Evolutionary conservation across 2,329 filamentous ascomycete species (phyloP), one percentile per base, ranked within the genome.

Genomic region (Hysterium pulicare): DNA sequence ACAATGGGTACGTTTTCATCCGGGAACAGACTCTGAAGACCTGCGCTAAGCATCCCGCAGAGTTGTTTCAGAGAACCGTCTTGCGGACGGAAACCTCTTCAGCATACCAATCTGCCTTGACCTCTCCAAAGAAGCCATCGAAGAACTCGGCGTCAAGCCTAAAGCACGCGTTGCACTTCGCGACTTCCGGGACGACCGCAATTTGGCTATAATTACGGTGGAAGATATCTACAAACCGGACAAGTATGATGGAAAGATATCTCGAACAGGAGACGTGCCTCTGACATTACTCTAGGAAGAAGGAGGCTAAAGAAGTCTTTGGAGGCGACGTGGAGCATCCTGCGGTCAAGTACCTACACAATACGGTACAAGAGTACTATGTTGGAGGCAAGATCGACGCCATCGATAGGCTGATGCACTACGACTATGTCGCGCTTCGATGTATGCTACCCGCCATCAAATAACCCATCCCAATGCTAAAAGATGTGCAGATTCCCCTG

Each of bases 71-170:
- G 82, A 91, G 58, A 84, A 87, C 75, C 87, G 93, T 59, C 85
- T 98, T 45, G 82, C 82, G 45, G 84, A 89, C 72, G 93, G 93
- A 67, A 84, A 83, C 66, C 85, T 98, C 59, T 97, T 97, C 76
- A 87, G 82, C 71, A 98, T 98, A 74, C 93, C 93, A 61, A 97
- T 98, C 71, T 94, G 87, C 58, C 84, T 98, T 54, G 93, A 98
- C 69, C 76, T 94, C 49, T 81, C 78, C 52, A 76, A 89, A 67
- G 72, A 84, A 62, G 82, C 81, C 46, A 87, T 97, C 64, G 78
- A 91, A 53, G 77, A 83, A 58, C 67, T 85, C 23, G 82, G 81
- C 50, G 77, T 96, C 62, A 87, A 93, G 79, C 62, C 87, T 20
- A 90, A 90, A 41, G 79, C 84, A 44, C 84, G 90, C 57, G 77